Base-by-base conservation (phyloP, 2,329 filamentous ascomycete genomes). In the Fusarium subtropicale region DNA sequence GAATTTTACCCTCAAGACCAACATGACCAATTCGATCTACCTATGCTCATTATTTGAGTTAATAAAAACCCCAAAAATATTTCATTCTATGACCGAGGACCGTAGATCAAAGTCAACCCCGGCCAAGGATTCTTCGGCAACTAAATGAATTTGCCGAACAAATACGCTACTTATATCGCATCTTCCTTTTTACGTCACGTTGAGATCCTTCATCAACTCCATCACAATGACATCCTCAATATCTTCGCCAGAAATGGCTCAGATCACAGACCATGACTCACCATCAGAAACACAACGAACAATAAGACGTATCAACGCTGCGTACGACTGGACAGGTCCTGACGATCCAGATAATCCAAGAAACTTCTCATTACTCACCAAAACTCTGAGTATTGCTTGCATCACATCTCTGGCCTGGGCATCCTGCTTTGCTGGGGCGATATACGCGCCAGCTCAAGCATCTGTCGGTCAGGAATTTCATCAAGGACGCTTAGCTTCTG, bases 231-330 rank as follows among this genome's bases (percentile, higher is more conserved):
- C 10, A 3, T 22, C 52, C 10, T 8, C 26, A 15, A 2, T 24
- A 13, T 18, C n/a, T 22, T 9, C n/a, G 20, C 52, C 52, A 56
- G 52, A 48, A 48, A 56, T 56, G 52, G 30, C 24, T 10, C 30
- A 54, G 20, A 28, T 34, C 9, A 13, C 26, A 11, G 22, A 12
- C 16, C n/a, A 18, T n/a, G 6, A 46, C 2, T 16, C 64, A 5
- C 12, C 42, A 13, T 28, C 46, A 11, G 65, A 53, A 3, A 53
- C 47, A 0, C 56, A 66, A 10, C 38, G 56, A 1, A 61, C 51
- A 41, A 68, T 69, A 41, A 66, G 51, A 15, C 60, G 65, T 8
- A 68, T 68, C n/a, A 68, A 68, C 18, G 60, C 66, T 28, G 46
- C 65, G 2, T 68, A 68, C 12, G 66, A 68, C 42, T 68, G 66